Evolutionary conservation across 352 stramenopile species (phyloP).

Genomic region (Phytophthora sojae): DNA sequence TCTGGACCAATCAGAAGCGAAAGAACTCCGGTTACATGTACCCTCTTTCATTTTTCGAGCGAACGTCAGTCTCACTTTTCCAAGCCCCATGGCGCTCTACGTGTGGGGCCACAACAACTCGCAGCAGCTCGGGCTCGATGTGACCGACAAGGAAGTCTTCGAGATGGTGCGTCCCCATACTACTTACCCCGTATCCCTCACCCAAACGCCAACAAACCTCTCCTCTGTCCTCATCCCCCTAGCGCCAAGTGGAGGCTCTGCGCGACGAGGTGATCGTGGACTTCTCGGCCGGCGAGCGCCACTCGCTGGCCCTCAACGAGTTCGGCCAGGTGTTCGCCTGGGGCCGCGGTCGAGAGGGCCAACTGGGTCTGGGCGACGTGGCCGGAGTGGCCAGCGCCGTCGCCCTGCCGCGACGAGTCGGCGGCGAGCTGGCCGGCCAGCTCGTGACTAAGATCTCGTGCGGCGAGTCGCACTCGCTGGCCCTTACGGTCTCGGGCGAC

Average conservation of each 20-base stretch:
- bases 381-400: conserved; percentile 36
- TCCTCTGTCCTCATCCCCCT: neutral
- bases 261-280: conserved; percentile 68
- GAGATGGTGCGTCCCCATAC: conserved; percentile 57
- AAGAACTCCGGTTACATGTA: neutral
- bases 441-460: conserved; percentile 76
- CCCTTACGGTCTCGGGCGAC: conserved; percentile 57
- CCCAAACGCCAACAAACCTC: neutral
- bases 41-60: too few relatives aligned
- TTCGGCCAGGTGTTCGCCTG: conserved; percentile 86
- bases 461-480: conserved; percentile 80
- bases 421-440: conserved; percentile 58
- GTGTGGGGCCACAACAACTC: conserved; percentile 78
- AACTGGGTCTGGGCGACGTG: conserved; percentile 65
- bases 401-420: conserved; percentile 49
- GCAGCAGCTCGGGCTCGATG: conserved; percentile 74
- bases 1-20: neutral
- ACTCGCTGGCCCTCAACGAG: conserved; percentile 82
- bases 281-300: conserved; percentile 76
- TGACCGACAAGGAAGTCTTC: conserved; percentile 59
- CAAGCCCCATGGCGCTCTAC: conserved; percentile 67
- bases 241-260: conserved; percentile 68
- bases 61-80: conserved; percentile 9
- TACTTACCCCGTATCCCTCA: too few relatives aligned
- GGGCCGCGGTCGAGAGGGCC: conserved; percentile 75